Base-by-base conservation (phyloP, 2,329 filamentous ascomycete genomes). In the Colletotrichum siamense region DNA sequence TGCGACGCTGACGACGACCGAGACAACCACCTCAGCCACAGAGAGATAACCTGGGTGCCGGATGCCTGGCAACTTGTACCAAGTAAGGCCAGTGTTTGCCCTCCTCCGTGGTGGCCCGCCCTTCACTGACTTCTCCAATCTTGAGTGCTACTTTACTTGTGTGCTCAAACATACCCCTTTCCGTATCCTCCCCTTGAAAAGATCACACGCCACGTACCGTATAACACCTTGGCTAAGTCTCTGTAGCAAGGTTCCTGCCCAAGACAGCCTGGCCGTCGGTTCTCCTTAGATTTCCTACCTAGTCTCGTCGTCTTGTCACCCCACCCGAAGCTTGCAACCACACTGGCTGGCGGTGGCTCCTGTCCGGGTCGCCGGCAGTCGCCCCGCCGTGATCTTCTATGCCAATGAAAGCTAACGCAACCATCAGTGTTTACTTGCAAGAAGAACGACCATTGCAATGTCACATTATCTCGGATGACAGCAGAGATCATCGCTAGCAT, bases 1-100 rank as follows among this genome's bases (percentile, higher is more conserved):
- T 75, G 52, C 39, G 59, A 73, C 73, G 63, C 63, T 32, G 30
- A 62, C 55, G 30, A 75, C 63, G 32, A 44, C 77, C 63, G 66
- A 61, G 22, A 66, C 65, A 49, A 52, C 15, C 49, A 34, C 39
- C 9, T 49, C 39, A 49, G 39, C 39, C 39, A 49, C 39, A 49
- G 39, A 49, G 39, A 49, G 18, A 49, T 49, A 22, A 49, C 39
- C 39, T 22, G 9, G 39, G 9, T 44, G 39, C 39, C 39, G 9
- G 39, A 5, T 44, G 39, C 39, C 39, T 49, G 39, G 39, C 39
- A 18, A n/a, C 39, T n/a, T 44, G 39, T 44, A 44, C 39, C 39
- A 39, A 18, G 36, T n/a, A 44, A n/a, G 39, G 18, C 39, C 39
- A 49, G 39, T 49, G 18, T n/a, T 49, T 49, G 39, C 39, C 39